Conservation (phyloP, 1,284 basidiomycete species). For the Tilletia setariae region DNA sequence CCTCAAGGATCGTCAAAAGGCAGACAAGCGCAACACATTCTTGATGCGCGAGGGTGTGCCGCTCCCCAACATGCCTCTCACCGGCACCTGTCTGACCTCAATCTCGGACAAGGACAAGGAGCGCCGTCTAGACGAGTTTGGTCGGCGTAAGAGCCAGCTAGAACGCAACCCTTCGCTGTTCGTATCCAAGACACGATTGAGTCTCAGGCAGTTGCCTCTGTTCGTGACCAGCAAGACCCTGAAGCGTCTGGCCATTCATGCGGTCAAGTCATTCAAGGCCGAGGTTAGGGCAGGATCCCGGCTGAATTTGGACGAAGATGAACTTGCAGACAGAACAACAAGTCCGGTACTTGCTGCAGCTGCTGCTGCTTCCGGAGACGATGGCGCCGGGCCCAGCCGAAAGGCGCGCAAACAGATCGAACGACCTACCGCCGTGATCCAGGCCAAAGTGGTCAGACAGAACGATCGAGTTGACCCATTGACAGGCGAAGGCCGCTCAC, state of each 20-base stretch:
- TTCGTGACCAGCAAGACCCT: constrained; percentile 85
- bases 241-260: constrained; percentile 80
- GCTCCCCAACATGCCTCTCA: constrained; percentile 41
- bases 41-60: constrained; percentile 76
- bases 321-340: constrained; percentile 61
- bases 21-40: constrained; percentile 93
- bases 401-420: constrained; percentile 57
- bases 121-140: constrained; percentile 42
- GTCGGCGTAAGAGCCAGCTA: constrained; percentile 54
- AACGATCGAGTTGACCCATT: constrained; percentile 79
- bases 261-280: constrained; percentile 71
- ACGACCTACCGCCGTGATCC: constrained; percentile 65
- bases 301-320: constrained; percentile 68
- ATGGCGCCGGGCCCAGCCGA: constrained; percentile 46
- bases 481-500: constrained; percentile 79
- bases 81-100: constrained; percentile 62
- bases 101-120: constrained; percentile 42
- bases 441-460: constrained; percentile 85
- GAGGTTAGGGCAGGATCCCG: constrained; percentile 72
- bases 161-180: constrained; percentile 86
- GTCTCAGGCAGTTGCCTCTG: constrained; percentile 84
- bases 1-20: constrained; percentile 72
- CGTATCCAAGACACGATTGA: constrained; percentile 88
- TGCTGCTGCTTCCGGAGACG: constrained; percentile 4
- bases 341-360: neutral